Base-by-base conservation (phyloP, 2,329 filamentous ascomycete genomes). In the Paecilomyces sp. region DNA sequence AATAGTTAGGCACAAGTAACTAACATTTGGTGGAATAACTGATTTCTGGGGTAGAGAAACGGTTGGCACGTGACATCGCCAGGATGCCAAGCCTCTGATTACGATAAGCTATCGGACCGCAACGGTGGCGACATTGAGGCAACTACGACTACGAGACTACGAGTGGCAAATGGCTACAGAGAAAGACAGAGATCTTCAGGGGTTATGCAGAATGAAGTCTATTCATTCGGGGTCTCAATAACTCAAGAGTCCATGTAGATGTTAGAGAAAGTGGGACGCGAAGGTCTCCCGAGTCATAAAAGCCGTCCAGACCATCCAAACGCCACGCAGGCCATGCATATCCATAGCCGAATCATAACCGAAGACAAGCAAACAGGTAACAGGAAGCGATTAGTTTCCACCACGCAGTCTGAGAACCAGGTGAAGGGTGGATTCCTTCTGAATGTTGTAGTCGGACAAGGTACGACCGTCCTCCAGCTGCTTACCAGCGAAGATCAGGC, bases 401-500 rank as follows among this genome's bases (percentile, higher is more conserved):
- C 77, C 83, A 74, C 83, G 83, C 54, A 85, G 80, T 75, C 83
- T 79, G 63, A 85, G 79, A 70, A 87, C 85, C 77, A 87, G 79
- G 75, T 87, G 85, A 61, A 87, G 77, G 1, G 84, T 87, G 58
- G 80, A 83, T 77, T 87, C 85, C 80, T 85, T 85, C 72, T 81
- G 79, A 59, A 81, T 81, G 65, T 81, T 81, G 70, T 81, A 88
- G 68, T 81, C 79, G 34, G 77, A 80, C 25, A 81, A 71, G 54
- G 79, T 81, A 25, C 79, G 76, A 9, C 79, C 79, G 63, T 81
- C 79, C 64, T 81, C 79, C 56, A 81, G 67, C 76, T 88, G 86
- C 81, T 88, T 88, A 67, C 86, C 86, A 67, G 86, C 86, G 65
- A 88, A 88, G 70, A 89, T 88, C 58, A 88, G 78, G 73, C 86